A percentile compares a stretch with the other conserved stretches of the same genome.
Evolutionary conservation across 2,329 filamentous ascomycete genomes (phyloP).

Genomic region (Penicillium sp.): DNA sequence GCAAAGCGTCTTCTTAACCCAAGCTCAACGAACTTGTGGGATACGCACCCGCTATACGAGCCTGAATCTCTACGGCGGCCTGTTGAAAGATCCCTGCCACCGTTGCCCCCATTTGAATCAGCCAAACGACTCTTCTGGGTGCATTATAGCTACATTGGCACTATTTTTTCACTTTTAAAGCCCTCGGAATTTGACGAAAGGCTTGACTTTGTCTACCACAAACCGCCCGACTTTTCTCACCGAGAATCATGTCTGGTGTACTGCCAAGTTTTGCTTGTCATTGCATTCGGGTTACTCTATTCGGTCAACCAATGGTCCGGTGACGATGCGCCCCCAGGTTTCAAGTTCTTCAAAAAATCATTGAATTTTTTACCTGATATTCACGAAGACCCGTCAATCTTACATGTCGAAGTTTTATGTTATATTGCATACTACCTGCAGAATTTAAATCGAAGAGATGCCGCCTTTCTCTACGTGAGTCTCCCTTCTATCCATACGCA

Average conservation of each 20-base stretch:
- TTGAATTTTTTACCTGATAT: constrained; percentile 56
- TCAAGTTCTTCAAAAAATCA: constrained; percentile 56
- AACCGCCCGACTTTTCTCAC: constrained; percentile 45
- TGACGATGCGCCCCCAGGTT: constrained; percentile 55
- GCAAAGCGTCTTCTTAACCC: constrained; percentile 38
- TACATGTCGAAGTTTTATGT: constrained; percentile 57
- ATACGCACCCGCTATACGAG: constrained; percentile 37
- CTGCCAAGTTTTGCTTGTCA: constrained; percentile 54
- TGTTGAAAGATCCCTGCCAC: constrained; percentile 30
- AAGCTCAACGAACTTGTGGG: constrained; percentile 35
- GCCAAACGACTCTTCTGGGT: constrained; percentile 53
- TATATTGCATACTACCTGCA: constrained; percentile 60
- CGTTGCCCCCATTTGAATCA: constrained; percentile 53
- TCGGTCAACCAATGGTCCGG: constrained; percentile 58
- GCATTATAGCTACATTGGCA: constrained; percentile 59
- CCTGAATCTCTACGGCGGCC: constrained; percentile 32
- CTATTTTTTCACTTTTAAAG: constrained; percentile 57
- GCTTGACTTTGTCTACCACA: constrained; percentile 47
- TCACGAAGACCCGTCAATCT: constrained; percentile 56
- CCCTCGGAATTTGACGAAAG: constrained; percentile 50
- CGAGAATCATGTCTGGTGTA: constrained; percentile 51
- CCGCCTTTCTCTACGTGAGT: constrained; percentile 54
- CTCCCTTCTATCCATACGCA: not conserved
- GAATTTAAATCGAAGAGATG: constrained; percentile 57
- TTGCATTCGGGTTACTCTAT: constrained; percentile 59